Evolutionary conservation across 352 stramenopile species (phyloP), one percentile per base, ranked within the genome.

Genomic region (Globisporangium barbulae): DNA sequence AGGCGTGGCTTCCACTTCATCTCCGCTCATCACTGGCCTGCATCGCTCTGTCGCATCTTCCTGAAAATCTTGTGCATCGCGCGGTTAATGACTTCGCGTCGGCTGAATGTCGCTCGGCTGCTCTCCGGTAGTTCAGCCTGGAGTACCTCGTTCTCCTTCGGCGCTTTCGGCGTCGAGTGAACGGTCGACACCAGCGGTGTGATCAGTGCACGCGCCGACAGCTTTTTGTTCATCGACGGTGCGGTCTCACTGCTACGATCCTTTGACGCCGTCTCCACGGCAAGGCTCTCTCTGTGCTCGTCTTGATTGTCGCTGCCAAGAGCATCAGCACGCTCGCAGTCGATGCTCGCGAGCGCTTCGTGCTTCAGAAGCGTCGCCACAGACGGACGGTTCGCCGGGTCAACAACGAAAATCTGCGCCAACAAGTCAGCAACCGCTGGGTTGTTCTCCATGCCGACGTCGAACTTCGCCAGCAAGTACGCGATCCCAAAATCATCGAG

Each of bases 381-480:
- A 33, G 71, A 74, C 17, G 78, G 65, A 2, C 83, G 81, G 47
- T 78, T 63, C 3, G 58, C 30, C 2, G 84, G 69, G 47, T 93
- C 74, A 12, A 91, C 69, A 0, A 73, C 63, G 9, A 93, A 70
- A 63, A 93, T 47, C 41, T 84, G 75, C 28, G 59, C 68, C 31
- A 93, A 67, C 13, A 91, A 44, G 60, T 90, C 72, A 28, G 84
- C 70, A 22, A 88, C 49, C 52, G 71, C 58, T 25, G 82, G 53
- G 58, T 78, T 72, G 22, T 56, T 69, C 0, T 62, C 37, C 30
- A 72, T 73, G 37, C 90, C 78, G 31, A 90, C 83, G 31, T 90
- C 77, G 28, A 79, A 74, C 55, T 85, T 85, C 57, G 84, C 83
- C 21, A 93, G 54, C n/a, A 93, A 56, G 61, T 83, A 88, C 47